These are phyloP conservation scores for Neopestalotiopsis clavispora DNA, from an alignment of 2,329 filamentous ascomycete species.

Conservation along the genomic window DNA sequence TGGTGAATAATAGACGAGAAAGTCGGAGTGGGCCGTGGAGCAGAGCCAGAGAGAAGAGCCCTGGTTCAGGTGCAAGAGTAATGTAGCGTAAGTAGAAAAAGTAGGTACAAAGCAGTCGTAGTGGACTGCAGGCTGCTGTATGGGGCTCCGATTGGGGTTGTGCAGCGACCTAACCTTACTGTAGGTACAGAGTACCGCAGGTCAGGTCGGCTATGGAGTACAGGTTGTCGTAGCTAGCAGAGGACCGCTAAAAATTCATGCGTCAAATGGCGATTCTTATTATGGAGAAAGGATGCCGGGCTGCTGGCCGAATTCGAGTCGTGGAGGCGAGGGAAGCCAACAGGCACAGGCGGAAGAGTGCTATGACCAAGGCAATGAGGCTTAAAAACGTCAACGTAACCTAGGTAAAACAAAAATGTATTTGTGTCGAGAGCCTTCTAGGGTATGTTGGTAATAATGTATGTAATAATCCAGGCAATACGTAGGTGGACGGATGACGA, in stretches of 20 bases:
- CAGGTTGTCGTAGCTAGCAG: background rate
- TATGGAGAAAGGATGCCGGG: slow-evolving; percentile 1
- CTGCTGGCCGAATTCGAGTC: background rate
- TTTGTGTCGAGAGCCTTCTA: background rate
- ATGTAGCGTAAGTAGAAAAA: background rate
- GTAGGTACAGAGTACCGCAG: too few species aligned
- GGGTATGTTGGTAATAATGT: background rate
- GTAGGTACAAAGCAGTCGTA: background rate
- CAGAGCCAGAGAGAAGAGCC: background rate
- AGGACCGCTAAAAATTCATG: background rate
- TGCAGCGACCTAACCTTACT: background rate
- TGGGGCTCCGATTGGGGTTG: background rate
- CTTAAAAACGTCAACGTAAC: too few species aligned
- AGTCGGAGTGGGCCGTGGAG: background rate
- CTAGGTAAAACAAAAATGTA: too few species aligned
- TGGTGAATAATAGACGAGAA: background rate
- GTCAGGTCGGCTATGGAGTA: background rate
- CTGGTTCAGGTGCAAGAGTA: background rate
- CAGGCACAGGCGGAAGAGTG: background rate
- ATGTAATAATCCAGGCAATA: background rate
- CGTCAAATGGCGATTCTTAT: background rate
- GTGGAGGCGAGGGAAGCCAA: background rate
- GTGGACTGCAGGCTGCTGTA: background rate
- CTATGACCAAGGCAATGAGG: background rate
- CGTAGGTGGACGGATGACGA: too few species aligned